Percentiles rank a stretch among this genome's conserved stretches.
These are phyloP conservation scores for Ganoderma meredithae DNA, from an alignment of 1,284 basidiomycete genomes.

Conservation along the genomic window DNA sequence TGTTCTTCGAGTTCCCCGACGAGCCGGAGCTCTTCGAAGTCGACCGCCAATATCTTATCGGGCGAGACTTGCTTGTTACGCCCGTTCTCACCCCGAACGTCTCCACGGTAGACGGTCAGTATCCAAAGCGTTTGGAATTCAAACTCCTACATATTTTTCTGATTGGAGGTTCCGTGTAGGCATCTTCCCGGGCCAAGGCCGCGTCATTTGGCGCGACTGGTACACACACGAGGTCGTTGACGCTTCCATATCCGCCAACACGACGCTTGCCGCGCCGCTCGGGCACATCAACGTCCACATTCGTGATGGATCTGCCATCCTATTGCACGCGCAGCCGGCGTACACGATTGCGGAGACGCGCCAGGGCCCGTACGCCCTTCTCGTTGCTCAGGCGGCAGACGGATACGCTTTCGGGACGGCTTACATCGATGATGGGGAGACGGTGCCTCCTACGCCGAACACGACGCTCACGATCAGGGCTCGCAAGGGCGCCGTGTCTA, in stretches of 20 bases:
- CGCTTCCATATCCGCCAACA: constrained; percentile 46
- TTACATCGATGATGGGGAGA: constrained; percentile 73
- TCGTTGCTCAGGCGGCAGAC: constrained; percentile 57
- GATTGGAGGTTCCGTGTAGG: constrained; percentile 42
- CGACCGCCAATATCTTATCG: constrained; percentile 77
- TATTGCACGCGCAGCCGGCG: constrained; percentile 60
- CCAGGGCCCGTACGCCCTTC: constrained; percentile 58
- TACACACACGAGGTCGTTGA: constrained; percentile 68
- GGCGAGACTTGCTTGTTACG: constrained; percentile 73
- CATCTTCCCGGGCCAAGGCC: constrained; percentile 68
- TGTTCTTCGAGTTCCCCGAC: constrained; percentile 81
- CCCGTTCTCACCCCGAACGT: constrained; percentile 73
- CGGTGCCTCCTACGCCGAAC: constrained; percentile 57
- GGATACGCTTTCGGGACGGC: constrained; percentile 60
- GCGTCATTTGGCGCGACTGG: constrained; percentile 77
- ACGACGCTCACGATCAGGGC: constrained; percentile 52
- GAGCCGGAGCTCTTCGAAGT: constrained; percentile 69
- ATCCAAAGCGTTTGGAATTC: neutral
- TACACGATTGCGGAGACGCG: constrained; percentile 69
- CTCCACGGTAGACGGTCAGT: constrained; percentile 57
- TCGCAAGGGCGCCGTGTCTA: constrained; percentile 41
- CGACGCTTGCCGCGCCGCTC: constrained; percentile 63
- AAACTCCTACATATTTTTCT: too few relatives aligned
- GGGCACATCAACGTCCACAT: constrained; percentile 77
- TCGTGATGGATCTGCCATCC: constrained; percentile 63